Percentiles rank a stretch among this genome's conserved stretches.
These are phyloP conservation scores for Phialophora tarda DNA, from an alignment of 2,329 filamentous ascomycete species.

Conservation along the genomic window DNA sequence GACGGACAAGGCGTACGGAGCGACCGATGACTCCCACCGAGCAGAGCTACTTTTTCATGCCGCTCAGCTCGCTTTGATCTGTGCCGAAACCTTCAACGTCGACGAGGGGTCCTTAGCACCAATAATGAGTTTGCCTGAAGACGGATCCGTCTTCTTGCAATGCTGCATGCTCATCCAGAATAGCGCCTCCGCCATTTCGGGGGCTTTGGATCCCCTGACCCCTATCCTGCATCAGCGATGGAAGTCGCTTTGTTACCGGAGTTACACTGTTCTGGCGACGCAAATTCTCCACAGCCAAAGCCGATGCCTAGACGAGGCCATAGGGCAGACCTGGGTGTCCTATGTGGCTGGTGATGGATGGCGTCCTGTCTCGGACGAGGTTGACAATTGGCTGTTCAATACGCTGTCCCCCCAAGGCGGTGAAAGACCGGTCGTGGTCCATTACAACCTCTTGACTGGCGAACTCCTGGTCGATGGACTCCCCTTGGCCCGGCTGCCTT, in stretches of 20 bases:
- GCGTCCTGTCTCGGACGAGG: slow-evolving; percentile 13
- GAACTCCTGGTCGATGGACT: slow-evolving; percentile 59
- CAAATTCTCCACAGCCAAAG: slow-evolving; percentile 26
- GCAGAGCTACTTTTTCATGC: slow-evolving; percentile 44
- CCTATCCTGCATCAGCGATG: slow-evolving; percentile 17
- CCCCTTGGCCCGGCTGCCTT: slow-evolving; percentile 56
- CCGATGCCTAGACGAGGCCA: slow-evolving; percentile 33
- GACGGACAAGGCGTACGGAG: slow-evolving; percentile 38
- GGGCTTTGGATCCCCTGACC: slow-evolving; percentile 24
- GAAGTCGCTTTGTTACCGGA: slow-evolving; percentile 21
- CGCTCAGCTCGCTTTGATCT: slow-evolving; percentile 52
- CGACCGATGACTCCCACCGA: slow-evolving; percentile 42
- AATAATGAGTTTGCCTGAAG: slow-evolving; percentile 40
- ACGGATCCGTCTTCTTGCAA: slow-evolving; percentile 47
- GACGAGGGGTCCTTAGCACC: slow-evolving; percentile 44
- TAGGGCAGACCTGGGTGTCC: slow-evolving; percentile 36
- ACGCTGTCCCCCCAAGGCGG: slow-evolving; percentile 27
- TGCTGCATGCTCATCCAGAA: slow-evolving; percentile 50
- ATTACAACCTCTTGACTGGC: slow-evolving; percentile 59
- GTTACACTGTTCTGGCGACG: slow-evolving; percentile 8
- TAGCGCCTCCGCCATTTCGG: slow-evolving; percentile 29
- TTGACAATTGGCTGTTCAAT: slow-evolving; percentile 46
- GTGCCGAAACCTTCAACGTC: slow-evolving; percentile 53
- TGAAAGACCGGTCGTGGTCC: slow-evolving; percentile 41
- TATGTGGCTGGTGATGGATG: slow-evolving; percentile 10